phyloP scores from a whole-genome alignment of 2,329 filamentous ascomycete genomes.

The Colletotrichum sp. region DNA sequence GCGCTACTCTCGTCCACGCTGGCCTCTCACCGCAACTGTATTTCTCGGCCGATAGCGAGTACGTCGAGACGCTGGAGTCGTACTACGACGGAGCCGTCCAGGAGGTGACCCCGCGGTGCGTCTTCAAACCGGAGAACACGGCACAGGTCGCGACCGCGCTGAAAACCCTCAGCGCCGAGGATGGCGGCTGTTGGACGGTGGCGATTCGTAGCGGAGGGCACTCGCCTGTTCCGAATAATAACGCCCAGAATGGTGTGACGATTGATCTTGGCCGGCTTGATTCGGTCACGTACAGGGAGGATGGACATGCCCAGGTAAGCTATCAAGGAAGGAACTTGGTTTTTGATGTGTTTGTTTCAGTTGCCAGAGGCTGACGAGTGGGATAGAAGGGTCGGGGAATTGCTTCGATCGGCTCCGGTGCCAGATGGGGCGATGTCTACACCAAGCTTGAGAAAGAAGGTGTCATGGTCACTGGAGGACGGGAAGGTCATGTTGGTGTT shows the following conservation, averaged over 20 bases:
- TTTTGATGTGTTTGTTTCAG: neutral
- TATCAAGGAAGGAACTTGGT: fast-evolving
- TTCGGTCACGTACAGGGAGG: neutral
- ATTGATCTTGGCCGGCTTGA: neutral
- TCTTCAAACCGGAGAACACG: neutral
- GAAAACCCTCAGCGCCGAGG: neutral
- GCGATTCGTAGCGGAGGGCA: conserved; percentile 46
- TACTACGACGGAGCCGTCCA: conserved; percentile 1
- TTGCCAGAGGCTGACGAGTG: neutral
- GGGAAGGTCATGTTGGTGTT: conserved; percentile 27
- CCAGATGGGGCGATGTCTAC: neutral
- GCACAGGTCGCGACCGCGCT: neutral
- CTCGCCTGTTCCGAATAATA: conserved; percentile 33
- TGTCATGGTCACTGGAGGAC: conserved; percentile 25
- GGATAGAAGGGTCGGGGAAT: neutral
- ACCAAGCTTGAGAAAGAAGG: conserved; percentile 20
- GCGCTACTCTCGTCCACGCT: neutral
- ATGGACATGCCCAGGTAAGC: neutral
- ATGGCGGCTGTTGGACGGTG: conserved; percentile 31
- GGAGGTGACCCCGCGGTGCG: neutral
- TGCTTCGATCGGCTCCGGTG: neutral
- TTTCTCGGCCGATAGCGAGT: neutral
- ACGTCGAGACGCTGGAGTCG: neutral
- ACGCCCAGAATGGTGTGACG: conserved; percentile 25
- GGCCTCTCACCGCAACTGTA: neutral